These are phyloP conservation scores for Flaveria robusta DNA, from an alignment of 129 eudicot species.

Conservation along the genomic window DNA sequence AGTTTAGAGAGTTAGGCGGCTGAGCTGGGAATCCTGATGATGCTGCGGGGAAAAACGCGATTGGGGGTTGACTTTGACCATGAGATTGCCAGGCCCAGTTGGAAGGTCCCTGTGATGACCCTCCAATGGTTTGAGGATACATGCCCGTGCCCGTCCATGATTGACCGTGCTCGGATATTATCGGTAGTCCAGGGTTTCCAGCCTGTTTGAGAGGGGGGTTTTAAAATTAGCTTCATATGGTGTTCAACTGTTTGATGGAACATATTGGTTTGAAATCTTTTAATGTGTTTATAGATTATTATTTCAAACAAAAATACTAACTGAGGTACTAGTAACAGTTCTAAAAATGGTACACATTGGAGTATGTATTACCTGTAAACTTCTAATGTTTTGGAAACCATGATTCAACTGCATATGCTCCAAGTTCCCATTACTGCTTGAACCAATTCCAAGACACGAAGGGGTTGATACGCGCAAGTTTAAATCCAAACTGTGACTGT, in stretches of 20 bases:
- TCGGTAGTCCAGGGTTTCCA: conserved; percentile 40
- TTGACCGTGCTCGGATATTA: conserved; percentile 42
- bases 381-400: conserved; percentile 38
- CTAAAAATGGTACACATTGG: no score
- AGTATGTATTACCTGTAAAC: conserved; percentile 33
- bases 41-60: conserved; percentile 41
- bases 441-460: conserved; percentile 30
- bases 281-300: background rate
- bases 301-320: no score
- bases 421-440: conserved; percentile 33
- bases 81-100: conserved; percentile 55
- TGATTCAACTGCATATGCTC: conserved; percentile 23
- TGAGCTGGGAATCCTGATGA: conserved; percentile 80
- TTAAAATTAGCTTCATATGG: background rate
- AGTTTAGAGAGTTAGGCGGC: conserved; percentile 25
- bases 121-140: conserved; percentile 36
- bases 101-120: conserved; percentile 17
- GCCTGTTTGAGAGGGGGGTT: conserved; percentile 30
- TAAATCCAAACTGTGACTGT: conserved; percentile 53
- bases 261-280: background rate
- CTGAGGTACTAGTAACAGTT: background rate
- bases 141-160: conserved; percentile 38
- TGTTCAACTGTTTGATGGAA: background rate
- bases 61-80: conserved; percentile 36
- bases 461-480: conserved; percentile 64